Percentiles rank a stretch among this genome's conserved stretches.
phyloP scores from a whole-genome alignment of 1,284 basidiomycete genomes.

The Apiotrichum veenhuisii region DNA sequence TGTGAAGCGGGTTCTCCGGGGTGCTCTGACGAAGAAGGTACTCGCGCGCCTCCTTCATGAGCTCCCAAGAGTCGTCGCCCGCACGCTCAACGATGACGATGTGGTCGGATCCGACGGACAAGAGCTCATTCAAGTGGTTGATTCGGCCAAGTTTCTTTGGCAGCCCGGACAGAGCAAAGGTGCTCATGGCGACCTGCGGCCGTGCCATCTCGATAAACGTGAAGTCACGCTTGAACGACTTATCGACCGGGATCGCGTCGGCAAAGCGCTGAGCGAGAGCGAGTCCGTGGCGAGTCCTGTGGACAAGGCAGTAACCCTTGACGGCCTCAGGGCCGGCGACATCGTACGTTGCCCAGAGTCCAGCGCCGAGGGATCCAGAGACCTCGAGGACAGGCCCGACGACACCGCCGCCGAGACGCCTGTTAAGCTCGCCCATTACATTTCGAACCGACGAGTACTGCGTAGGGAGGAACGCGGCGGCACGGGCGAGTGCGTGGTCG shows the following conservation, averaged over 20 bases:
- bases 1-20: slow-evolving; percentile 27
- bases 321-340: slow-evolving; percentile 38
- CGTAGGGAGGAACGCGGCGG: slow-evolving; percentile 51
- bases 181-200: slow-evolving; percentile 66
- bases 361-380: slow-evolving; percentile 48
- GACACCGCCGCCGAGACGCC: slow-evolving; percentile 40
- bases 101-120: slow-evolving; percentile 25
- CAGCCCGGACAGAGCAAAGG: slow-evolving; percentile 76
- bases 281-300: slow-evolving; percentile 38
- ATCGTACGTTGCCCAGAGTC: slow-evolving; percentile 39
- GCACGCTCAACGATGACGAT: slow-evolving; percentile 84
- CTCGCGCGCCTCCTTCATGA: slow-evolving; percentile 76
- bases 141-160: slow-evolving; percentile 58
- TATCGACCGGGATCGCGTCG: slow-evolving; percentile 2
- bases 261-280: slow-evolving; percentile 29
- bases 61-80: slow-evolving; percentile 70
- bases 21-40: slow-evolving; percentile 57
- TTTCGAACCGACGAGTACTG: slow-evolving; percentile 51
- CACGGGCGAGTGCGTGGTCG: slow-evolving; percentile 45
- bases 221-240: slow-evolving; percentile 25
- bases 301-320: slow-evolving; percentile 26
- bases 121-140: slow-evolving; percentile 24
- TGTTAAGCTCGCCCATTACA: slow-evolving; percentile 47
- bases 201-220: background rate
- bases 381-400: slow-evolving; percentile 46